Evolutionary conservation across 768 basidiomycete genomes (phyloP), one percentile per base, ranked within the genome.

Genomic region (Macrolepiota albuminosa): DNA sequence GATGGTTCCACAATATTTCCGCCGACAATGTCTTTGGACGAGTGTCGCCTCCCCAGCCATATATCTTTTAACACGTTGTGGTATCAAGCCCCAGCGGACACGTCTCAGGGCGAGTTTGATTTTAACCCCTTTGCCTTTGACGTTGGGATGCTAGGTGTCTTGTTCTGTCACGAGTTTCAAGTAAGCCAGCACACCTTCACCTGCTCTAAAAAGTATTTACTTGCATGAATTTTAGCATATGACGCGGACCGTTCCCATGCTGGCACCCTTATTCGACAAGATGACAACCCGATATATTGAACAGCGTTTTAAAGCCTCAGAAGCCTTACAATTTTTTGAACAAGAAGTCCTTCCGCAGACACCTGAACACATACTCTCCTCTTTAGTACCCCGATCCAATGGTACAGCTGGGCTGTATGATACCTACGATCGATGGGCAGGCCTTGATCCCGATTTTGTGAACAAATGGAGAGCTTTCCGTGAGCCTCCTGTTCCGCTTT

Each of bases 121-220:
- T 70, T 67, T 42, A 63, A 71, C 45, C 70, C 70, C 0, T 71
- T 70, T 54, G 66, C 66, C 9, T 70, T 59, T 36, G 70, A 70
- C 37, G 68, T 72, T 11, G 62, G 63, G 2, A 29, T 29, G 29
- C 1, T 29, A 29, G 29, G 29, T 29, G 29, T 29, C 29, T 29
- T 29, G 29, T 29, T 52, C 53, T 9, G 61, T 31, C 1, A 6
- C 0, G 21, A 34, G 3, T 64, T 37, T 37, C 36, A 37, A 13
- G 36, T 37, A 10, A 11, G 9, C 6, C 9, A 37, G 18, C 2
- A 29, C 29, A 0, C 29, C 29, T 29, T 29, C 29, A 29, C 29
- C 29, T 29, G 29, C 29, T 29, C 29, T 3, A 29, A 29, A 29
- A 29, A 29, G 29, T 3, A 29, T 29, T 29, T 29, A 2, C 2